Evolutionary conservation across 1,284 basidiomycete genomes (phyloP).

Genomic region (Microbotryum lychnidis-dioicae): DNA sequence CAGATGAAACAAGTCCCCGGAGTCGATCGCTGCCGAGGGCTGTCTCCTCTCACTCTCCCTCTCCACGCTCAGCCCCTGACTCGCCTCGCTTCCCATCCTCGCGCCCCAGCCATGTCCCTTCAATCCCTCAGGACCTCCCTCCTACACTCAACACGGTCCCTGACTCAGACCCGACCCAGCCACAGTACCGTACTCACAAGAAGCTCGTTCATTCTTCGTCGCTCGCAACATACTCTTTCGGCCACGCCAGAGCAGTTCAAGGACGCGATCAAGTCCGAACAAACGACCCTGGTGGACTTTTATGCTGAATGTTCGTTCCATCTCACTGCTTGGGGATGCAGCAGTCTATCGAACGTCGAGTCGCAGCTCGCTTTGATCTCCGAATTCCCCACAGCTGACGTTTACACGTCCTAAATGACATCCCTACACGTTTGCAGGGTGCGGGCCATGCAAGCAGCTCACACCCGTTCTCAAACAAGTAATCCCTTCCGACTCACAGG

Average conservation of each 20-base stretch:
- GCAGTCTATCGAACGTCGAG: neutral
- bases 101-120: too few species aligned
- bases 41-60: neutral
- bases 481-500: constrained; percentile 8
- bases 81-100: too few species aligned
- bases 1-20: too few species aligned
- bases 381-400: neutral
- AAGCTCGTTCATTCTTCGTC: too few species aligned
- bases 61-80: too few species aligned
- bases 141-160: too few species aligned
- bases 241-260: constrained; percentile 15
- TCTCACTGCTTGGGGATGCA: neutral
- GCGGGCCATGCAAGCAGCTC: constrained; percentile 25
- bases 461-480: constrained; percentile 25
- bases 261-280: constrained; percentile 12
- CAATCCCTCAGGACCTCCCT: too few species aligned
- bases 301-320: constrained; percentile 20
- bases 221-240: constrained; percentile 16
- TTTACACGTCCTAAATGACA: too few species aligned
- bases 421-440: constrained; percentile 15
- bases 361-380: neutral
- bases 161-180: too few species aligned
- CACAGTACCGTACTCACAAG: too few species aligned
- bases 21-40: constrained; percentile 26
- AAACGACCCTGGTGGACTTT: constrained; percentile 25